Base-by-base conservation (phyloP, 306 rosid species). In the Vicia sativa region DNA sequence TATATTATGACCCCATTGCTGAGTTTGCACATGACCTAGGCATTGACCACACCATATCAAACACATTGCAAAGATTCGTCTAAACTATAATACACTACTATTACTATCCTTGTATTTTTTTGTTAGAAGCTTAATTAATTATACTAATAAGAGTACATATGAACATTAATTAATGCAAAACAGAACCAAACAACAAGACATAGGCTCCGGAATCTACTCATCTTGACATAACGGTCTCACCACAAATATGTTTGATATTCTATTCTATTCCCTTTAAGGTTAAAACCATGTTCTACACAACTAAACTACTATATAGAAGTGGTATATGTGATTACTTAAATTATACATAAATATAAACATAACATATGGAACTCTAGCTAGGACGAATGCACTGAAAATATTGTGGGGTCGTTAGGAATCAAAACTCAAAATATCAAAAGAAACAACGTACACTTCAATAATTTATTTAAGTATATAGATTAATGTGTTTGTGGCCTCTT, bases 321-420 rank as follows among this genome's bases (percentile, higher is more conserved):
- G 50, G 37, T 13, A 35, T 62, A 42, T 42, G 16, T 11, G 38
- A 67, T 2, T 28, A 18, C 45, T 34, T 34, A 34, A 28, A 28
- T 28, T 67, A 13, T 37, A 13, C 46, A 53, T 28, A 13, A n/a
- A 50, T 14, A 37, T 37, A 54, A 37, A 63, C 64, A 37, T 10
- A 67, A 53, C 57, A 61, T 44, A 77, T 73, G 76, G 67, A 81
- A 68, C 74, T 63, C 72, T 76, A 62, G 61, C 63, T 34, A 76
- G 76, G 85, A 68, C 52, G 64, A 68, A 81, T 73, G 85, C 85
- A 77, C 81, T 63, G 38, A 81, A 81, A 49, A 56, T 34, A 12
- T 48, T 77, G 81, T 81, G 85, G 71, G 85, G 79, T 72, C 79
- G 15, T 67, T 72, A 34, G 76, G 84, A 76, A 61, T 81, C 65